Evolutionary conservation across 2,329 filamentous ascomycete genomes (phyloP), one percentile per base, ranked within the genome.

Genomic region (Tetracladium maxilliforme): DNA sequence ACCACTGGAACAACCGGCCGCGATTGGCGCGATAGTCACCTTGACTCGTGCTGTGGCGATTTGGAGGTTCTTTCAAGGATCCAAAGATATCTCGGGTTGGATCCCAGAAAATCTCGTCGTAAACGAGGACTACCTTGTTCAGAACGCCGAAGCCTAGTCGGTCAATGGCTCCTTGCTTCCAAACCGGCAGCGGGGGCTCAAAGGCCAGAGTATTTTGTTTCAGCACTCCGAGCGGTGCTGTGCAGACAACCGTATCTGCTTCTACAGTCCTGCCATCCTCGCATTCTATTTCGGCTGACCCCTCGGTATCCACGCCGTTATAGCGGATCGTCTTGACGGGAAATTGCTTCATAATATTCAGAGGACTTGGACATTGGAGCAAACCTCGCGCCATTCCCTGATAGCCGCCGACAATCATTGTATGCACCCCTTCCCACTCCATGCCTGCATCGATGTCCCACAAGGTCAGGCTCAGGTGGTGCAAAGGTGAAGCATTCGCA

Each of bases 361-460:
- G 62, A 30, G 72, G 70, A 6, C 64, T 68, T 1, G 90, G 90
- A 23, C 75, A 71, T 24, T 78, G 70, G 51, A 80, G 74, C 6
- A 98, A 54, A 4, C 86, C 90, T 37, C 82, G 73, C n/a, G 87
- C 81, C 22, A 98, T 71, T 42, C 86, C 83, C 38, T 92, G 84
- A 43, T 95, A 98, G 2, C 90, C 90, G 20, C 92, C 90, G 14
- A 92, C 66, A 4, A 98, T 72, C 65, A 94, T 87, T 2, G 82
- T 83, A 46, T 98, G 92, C 33, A 80, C 75, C 6, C 90, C 90
- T 47, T 94, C 86, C 56, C 92, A 98, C 45, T 98, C 90, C 40
- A 98, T 94, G 1, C 90, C 90, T 24, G 86, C 84, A 44, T 98
- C 92, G 41, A 98, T 84, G 48, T 98, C 92, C 82, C 92, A 95